Percentiles rank a stretch among this genome's conserved stretches.
Evolutionary conservation across 768 basidiomycete species (phyloP).

Genomic region (Boletus pseudo-olivaceus): DNA sequence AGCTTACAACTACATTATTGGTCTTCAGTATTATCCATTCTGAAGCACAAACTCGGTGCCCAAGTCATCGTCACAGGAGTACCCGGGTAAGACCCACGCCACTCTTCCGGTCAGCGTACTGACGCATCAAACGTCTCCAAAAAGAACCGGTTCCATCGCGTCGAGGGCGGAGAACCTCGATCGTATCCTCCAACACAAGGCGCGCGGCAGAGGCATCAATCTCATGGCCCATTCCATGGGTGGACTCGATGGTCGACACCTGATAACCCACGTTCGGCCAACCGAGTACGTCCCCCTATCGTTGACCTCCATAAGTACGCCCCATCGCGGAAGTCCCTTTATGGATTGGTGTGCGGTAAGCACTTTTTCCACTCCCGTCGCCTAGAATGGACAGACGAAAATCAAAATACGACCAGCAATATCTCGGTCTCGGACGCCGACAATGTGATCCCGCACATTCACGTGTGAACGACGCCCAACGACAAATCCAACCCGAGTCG

Average conservation of each 20-base stretch:
- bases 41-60: conserved; percentile 78
- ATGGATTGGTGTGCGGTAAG: conserved; percentile 98
- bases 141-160: conserved; percentile 83
- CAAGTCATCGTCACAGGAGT: conserved; percentile 97
- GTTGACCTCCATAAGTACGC: conserved; percentile 86
- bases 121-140: not conserved
- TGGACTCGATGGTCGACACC: conserved; percentile 89
- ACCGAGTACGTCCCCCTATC: conserved; percentile 81
- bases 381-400: conserved; percentile 11
- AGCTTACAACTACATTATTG: conserved; percentile 90
- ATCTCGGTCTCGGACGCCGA: conserved; percentile 85
- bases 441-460: conserved; percentile 23
- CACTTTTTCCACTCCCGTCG: conserved; percentile 2
- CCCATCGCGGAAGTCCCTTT: conserved; percentile 94
- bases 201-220: conserved; percentile 79
- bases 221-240: conserved; percentile 98
- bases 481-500: not conserved
- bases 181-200: conserved; percentile 59
- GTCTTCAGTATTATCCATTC: conserved; percentile 79
- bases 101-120: not conserved
- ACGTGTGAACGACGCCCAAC: not conserved
- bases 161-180: conserved; percentile 78
- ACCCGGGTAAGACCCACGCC: conserved; percentile 61
- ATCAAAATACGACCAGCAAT: conserved; percentile 50
- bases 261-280: conserved; percentile 84